phyloP scores from a whole-genome alignment of 768 basidiomycete genomes.

The Baorangia bicolor region DNA sequence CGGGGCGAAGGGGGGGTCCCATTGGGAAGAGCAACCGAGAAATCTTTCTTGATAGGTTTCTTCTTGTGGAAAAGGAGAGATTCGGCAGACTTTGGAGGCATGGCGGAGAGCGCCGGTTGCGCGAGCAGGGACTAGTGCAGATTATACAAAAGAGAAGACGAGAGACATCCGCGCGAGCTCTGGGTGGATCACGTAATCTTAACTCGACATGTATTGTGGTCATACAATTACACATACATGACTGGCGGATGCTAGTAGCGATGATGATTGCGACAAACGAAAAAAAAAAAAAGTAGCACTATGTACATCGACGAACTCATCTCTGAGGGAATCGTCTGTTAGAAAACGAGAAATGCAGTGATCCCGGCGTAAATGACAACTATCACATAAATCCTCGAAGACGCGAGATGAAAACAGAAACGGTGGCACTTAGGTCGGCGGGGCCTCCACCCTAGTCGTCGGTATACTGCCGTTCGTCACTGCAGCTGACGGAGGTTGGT shows the following conservation, averaged over 20 bases:
- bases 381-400: conserved; percentile 17
- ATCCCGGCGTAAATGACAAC: conserved; percentile 22
- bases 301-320: conserved; percentile 31
- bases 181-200: conserved; percentile 28
- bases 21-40: conserved; percentile 12
- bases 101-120: neutral
- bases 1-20: conserved; percentile 26
- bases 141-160: neutral
- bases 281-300: conserved; percentile 20
- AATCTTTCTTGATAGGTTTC: conserved; percentile 37
- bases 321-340: conserved; percentile 23
- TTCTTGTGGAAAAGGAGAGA: conserved; percentile 71
- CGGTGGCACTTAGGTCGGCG: conserved; percentile 33
- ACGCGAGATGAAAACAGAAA: conserved; percentile 6
- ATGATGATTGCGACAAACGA: conserved; percentile 10
- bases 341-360: conserved; percentile 23
- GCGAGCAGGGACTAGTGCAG: neutral
- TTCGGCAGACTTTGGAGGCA: conserved; percentile 36
- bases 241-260: conserved; percentile 17
- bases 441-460: conserved; percentile 43
- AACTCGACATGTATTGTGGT: neutral
- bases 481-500: conserved; percentile 27
- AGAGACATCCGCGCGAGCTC: conserved; percentile 3
- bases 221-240: conserved; percentile 16
- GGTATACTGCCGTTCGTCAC: conserved; percentile 42